Base-by-base conservation (phyloP, 148 eudicot genomes). In the Camellia sinensis region DNA sequence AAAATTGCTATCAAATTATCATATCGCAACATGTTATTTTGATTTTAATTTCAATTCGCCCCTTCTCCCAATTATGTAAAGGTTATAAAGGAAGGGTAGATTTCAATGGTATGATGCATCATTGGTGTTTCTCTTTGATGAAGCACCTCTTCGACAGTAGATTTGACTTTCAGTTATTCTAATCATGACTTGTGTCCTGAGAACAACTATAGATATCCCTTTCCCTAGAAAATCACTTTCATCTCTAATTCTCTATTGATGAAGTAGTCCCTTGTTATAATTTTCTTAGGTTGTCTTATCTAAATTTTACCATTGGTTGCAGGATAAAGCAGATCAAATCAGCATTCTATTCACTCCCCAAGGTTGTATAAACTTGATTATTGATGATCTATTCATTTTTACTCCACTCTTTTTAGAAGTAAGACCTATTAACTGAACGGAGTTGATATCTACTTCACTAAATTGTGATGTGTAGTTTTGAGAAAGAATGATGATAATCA, bases 261-360 rank as follows among this genome's bases (percentile, higher is more conserved):
- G 29, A 65, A 57, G 37, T 9, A 45, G 62, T 29, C 37, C 37
- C 37, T 29, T 29, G 37, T 29, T 29, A 29, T 29, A 1, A 29
- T 29, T 29, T 79, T 71, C 56, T 48, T 17, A 21, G 54, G 53
- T 72, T 44, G 44, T 72, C 13, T 67, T 29, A 67, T 6, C 13
- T 29, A 61, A 67, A 37, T 46, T 78, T 74, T 66, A 48, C 68
- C 54, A 50, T 76, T 85, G 74, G 53, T 85, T 73, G 77, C 96
- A 94, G 98, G 88, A 87, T 94, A 84, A 88, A 92, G 81, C 92
- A 94, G 91, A 94, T 92, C 79, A 94, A 94, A 71, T 94, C 98
- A 18, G 88, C 98, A 44, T 94, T 94, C 84, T 94, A 94, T 86
- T 90, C 98, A 7, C 80, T 94, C 52, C 73, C 89, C 7, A 94